phyloP scores from a whole-genome alignment of 805 yeast species.

The Vanderwaltozyma yarrowii region DNA sequence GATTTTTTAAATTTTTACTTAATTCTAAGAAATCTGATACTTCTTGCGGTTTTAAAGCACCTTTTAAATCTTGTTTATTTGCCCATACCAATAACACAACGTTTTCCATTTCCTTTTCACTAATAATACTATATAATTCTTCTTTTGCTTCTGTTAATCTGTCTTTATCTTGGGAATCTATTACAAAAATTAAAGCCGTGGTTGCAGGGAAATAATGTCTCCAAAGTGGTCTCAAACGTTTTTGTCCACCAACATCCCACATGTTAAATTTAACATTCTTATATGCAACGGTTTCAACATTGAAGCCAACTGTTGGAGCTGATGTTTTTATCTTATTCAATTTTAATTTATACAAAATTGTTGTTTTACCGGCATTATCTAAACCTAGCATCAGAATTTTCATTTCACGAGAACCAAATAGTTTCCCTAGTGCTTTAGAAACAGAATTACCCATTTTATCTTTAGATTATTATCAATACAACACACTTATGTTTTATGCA shows the following conservation, averaged over 20 bases:
- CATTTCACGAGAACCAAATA: conserved; percentile 46
- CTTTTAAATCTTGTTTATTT: conserved; percentile 72
- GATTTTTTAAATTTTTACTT: conserved; percentile 45
- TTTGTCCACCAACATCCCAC: conserved; percentile 97
- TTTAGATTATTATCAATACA: too few species aligned
- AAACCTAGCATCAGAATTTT: conserved; percentile 82
- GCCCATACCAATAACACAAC: conserved; percentile 79
- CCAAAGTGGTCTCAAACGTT: conserved; percentile 85
- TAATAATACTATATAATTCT: conserved; percentile 67
- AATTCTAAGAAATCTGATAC: conserved; percentile 64
- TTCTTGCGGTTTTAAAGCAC: conserved; percentile 68
- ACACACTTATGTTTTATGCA: too few species aligned
- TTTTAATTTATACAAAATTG: conserved; percentile 75
- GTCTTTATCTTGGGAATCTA: conserved; percentile 66
- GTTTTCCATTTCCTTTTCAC: conserved; percentile 74
- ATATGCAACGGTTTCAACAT: conserved; percentile 77
- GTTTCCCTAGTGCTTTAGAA: conserved; percentile 32
- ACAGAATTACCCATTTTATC: conserved; percentile 25
- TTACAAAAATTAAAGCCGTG: conserved; percentile 82
- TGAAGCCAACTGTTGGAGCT: conserved; percentile 91
- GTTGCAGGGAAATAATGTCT: conserved; percentile 92
- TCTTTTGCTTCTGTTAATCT: conserved; percentile 69
- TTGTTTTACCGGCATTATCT: conserved; percentile 89
- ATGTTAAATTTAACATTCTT: conserved; percentile 76
- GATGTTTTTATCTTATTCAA: conserved; percentile 67